A percentile compares a stretch with the other conserved stretches of the same genome.
Conservation (phyloP, 139 green algal genomes). For the Micractinium sp. region DNA sequence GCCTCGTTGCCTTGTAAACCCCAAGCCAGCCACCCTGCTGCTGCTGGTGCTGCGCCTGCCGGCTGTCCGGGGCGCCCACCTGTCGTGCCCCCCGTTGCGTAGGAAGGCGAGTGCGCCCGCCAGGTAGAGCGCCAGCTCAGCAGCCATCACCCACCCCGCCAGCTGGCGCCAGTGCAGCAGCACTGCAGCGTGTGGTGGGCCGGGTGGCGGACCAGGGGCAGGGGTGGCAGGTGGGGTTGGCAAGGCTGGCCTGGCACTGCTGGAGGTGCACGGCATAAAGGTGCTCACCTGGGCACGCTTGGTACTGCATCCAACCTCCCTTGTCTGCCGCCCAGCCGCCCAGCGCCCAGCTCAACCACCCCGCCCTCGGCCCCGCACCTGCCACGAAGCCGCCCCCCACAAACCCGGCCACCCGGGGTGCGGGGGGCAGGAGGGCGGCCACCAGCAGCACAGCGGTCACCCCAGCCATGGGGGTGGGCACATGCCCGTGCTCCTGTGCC, state of each 20-base stretch:
- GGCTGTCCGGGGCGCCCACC: neutral
- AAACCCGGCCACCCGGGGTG: constrained; percentile 72
- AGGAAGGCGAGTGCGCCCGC: constrained; percentile 72
- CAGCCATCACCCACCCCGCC: constrained; percentile 58
- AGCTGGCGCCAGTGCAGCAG: constrained; percentile 57
- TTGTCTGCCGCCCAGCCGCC: neutral
- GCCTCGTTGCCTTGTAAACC: neutral
- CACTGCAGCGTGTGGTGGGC: constrained; percentile 39
- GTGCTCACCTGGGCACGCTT: neutral
- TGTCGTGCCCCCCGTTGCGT: constrained; percentile 63
- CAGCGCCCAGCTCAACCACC: neutral
- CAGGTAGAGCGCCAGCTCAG: constrained; percentile 73
- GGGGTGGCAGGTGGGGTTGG: neutral
- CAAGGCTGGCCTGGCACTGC: neutral
- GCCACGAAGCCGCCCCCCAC: constrained; percentile 37
- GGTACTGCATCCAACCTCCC: neutral
- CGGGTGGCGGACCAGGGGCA: neutral
- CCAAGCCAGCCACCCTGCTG: neutral
- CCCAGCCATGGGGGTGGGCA: constrained; percentile 46
- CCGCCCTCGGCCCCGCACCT: neutral
- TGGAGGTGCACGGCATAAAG: neutral
- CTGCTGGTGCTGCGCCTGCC: neutral
- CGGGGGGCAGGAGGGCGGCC: constrained; percentile 71
- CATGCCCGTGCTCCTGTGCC: constrained; percentile 47
- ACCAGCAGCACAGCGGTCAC: constrained; percentile 44